Evolutionary conservation across 306 rosid genomes (phyloP).

Genomic region (Trifolium subterraneum): DNA sequence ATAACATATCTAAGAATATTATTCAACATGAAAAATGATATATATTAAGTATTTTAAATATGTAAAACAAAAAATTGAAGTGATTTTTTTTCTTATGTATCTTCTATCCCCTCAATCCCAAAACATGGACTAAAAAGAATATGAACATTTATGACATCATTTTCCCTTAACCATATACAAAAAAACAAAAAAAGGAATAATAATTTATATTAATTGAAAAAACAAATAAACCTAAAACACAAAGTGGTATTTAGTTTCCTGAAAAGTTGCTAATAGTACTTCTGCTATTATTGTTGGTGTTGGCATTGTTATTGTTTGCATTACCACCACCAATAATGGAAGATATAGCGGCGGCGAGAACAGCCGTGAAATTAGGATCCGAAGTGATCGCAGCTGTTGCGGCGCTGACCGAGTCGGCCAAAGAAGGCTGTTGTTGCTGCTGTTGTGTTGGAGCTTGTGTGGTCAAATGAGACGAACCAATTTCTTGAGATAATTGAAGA

Average conservation of each 20-base stretch:
- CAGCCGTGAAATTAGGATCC: conserved; percentile 89
- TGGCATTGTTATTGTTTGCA: conserved; percentile 37
- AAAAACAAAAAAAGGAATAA: conserved; percentile 20
- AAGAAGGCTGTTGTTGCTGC: conserved; percentile 42
- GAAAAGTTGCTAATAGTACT: conserved; percentile 58
- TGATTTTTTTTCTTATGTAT: conserved; percentile 34
- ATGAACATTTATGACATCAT: conserved; percentile 64
- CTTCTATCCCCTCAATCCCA: conserved; percentile 42
- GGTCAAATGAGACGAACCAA: conserved; percentile 54
- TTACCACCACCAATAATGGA: conserved; percentile 81
- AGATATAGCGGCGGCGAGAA: conserved; percentile 90
- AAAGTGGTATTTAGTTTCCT: conserved; percentile 54
- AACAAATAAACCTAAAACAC: background rate
- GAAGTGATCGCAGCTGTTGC: conserved; percentile 91
- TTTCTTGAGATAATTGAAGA: conserved; percentile 80
- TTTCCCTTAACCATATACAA: conserved; percentile 44
- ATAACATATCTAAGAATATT: conserved; percentile 42
- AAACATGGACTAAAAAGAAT: conserved; percentile 53
- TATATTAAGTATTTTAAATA: background rate
- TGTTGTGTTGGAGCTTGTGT: conserved; percentile 46
- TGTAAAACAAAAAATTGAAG: conserved; percentile 50
- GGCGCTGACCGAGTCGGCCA: conserved; percentile 75
- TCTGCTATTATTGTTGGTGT: conserved; percentile 31
- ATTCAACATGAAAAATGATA: conserved; percentile 47
- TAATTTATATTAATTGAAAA: background rate